phyloP scores from a whole-genome alignment of 176 grass and related monocot species.

The Pontederia paniculata region DNA sequence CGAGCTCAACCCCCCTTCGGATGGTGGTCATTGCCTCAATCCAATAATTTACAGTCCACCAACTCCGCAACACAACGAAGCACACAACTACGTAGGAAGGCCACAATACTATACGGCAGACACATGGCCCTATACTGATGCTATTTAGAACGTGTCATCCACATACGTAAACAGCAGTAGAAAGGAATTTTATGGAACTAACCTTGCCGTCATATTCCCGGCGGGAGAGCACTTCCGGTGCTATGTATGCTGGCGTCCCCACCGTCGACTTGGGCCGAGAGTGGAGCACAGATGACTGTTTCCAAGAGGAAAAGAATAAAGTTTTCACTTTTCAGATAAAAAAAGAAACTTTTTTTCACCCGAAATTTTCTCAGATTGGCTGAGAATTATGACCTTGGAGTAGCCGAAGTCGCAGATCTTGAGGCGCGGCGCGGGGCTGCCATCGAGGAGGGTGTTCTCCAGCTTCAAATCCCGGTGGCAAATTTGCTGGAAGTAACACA shows the following conservation, averaged over 20 bases:
- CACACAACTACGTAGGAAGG: too few relatives aligned
- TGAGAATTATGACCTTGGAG: not conserved
- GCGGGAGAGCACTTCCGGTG: constrained; percentile 5
- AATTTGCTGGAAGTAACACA: not conserved
- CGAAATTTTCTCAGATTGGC: not conserved
- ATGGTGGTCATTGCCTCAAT: too few relatives aligned
- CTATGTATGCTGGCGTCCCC: constrained; percentile 6
- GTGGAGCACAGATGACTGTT: constrained; percentile 8
- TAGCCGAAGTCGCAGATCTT: constrained; percentile 14
- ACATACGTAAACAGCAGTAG: too few relatives aligned
- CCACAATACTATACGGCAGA: too few relatives aligned
- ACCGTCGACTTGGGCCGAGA: constrained; percentile 10
- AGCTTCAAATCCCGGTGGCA: constrained; percentile 7
- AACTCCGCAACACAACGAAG: too few relatives aligned
- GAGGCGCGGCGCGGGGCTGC: constrained; percentile 3
- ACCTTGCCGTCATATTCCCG: constrained; percentile 11
- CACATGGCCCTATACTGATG: too few relatives aligned
- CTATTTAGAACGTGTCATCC: too few relatives aligned
- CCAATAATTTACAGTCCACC: too few relatives aligned
- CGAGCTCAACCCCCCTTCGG: too few relatives aligned
- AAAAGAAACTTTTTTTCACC: too few relatives aligned
- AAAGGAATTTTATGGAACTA: not conserved
- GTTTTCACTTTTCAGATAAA: not conserved
- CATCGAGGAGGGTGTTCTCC: constrained; percentile 8
- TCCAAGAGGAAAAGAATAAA: not conserved